Conservation (phyloP, 768 basidiomycete genomes). For the Phallus indusiatus region DNA sequence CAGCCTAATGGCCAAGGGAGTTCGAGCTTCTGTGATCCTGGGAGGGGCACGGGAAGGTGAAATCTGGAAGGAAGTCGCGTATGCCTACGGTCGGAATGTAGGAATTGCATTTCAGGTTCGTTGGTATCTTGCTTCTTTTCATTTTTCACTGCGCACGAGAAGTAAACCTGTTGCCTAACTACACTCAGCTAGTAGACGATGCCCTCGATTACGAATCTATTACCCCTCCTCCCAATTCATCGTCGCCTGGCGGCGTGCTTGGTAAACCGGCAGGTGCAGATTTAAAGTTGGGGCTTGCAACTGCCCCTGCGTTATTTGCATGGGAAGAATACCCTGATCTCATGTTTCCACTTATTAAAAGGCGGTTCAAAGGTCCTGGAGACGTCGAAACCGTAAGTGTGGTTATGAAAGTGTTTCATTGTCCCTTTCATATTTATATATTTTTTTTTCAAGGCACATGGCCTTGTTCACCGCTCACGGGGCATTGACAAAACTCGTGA, state of each 20-base stretch:
- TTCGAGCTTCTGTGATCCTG: conserved; percentile 76
- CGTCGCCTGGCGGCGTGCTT: conserved; percentile 34
- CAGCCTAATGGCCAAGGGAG: conserved; percentile 81
- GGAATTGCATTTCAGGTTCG: conserved; percentile 93
- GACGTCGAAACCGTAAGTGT: conserved; percentile 68
- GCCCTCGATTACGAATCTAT: conserved; percentile 76
- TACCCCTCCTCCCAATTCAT: neutral
- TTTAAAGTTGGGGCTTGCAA: conserved; percentile 73
- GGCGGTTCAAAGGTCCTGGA: conserved; percentile 67
- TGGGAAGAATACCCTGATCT: conserved; percentile 69
- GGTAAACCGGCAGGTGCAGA: conserved; percentile 92
- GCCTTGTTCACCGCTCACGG: conserved; percentile 57
- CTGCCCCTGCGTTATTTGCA: conserved; percentile 79
- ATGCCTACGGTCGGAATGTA: conserved; percentile 82
- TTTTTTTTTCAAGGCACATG: conserved; percentile 43
- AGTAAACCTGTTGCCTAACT: neutral
- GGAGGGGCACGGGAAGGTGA: conserved; percentile 76
- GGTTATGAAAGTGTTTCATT: neutral
- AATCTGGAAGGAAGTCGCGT: conserved; percentile 80
- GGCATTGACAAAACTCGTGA: conserved; percentile 71
- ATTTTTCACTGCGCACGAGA: neutral
- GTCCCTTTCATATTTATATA: neutral
- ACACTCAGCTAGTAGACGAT: conserved; percentile 81
- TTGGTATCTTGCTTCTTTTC: conserved; percentile 5
- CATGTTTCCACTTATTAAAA: conserved; percentile 64